Conservation (phyloP, 164 flowering plant genomes). For the Piper longum region DNA sequence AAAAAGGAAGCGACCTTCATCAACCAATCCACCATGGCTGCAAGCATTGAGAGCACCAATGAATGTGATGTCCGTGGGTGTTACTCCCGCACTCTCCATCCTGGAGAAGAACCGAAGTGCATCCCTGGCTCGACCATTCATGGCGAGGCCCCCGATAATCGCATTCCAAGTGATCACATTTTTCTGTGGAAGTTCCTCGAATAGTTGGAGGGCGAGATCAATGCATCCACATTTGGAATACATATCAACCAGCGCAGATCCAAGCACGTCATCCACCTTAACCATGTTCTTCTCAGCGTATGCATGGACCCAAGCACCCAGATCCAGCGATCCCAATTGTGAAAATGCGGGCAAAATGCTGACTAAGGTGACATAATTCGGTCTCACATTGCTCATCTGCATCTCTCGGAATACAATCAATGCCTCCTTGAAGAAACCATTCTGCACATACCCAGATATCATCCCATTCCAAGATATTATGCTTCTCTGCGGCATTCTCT, state of each 20-base stretch:
- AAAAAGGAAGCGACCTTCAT: slow-evolving; percentile 28
- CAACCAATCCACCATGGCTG: slow-evolving; percentile 53
- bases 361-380: slow-evolving; percentile 52
- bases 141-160: slow-evolving; percentile 40
- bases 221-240: slow-evolving; percentile 52
- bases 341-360: slow-evolving; percentile 48
- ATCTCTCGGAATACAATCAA: slow-evolving; percentile 38
- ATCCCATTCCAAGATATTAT: slow-evolving; percentile 66
- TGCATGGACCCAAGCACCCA: slow-evolving; percentile 50
- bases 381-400: slow-evolving; percentile 29
- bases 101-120: slow-evolving; percentile 24
- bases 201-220: slow-evolving; percentile 40
- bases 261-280: slow-evolving; percentile 41
- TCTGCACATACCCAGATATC: slow-evolving; percentile 49
- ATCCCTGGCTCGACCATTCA: slow-evolving; percentile 40
- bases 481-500: slow-evolving; percentile 40
- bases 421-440: slow-evolving; percentile 43
- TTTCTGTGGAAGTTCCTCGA: slow-evolving; percentile 20
- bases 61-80: slow-evolving; percentile 35
- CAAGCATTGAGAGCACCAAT: slow-evolving; percentile 39
- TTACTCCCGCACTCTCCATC: slow-evolving; percentile 30
- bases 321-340: slow-evolving; percentile 36
- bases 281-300: slow-evolving; percentile 33
- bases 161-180: slow-evolving; percentile 45
- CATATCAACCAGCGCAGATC: slow-evolving; percentile 54